Conservation (phyloP, 1,284 basidiomycete genomes). For the Trametes sp. region DNA sequence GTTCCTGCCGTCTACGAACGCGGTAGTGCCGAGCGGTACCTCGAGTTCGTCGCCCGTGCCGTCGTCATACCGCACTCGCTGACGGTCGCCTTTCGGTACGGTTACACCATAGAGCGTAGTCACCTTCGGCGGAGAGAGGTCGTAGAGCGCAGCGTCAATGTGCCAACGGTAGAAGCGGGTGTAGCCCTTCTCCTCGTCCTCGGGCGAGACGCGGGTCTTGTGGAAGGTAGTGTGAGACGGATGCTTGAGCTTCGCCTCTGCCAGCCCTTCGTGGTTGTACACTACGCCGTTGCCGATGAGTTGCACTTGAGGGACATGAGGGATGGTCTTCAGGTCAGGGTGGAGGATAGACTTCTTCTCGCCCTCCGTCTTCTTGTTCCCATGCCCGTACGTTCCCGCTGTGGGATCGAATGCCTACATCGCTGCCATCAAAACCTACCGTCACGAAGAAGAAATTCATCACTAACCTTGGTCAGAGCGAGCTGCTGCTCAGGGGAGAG, state of each 20-base stretch:
- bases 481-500: slow-evolving; percentile 86
- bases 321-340: slow-evolving; percentile 88
- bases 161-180: slow-evolving; percentile 95
- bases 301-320: slow-evolving; percentile 85
- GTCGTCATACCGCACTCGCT: slow-evolving; percentile 87
- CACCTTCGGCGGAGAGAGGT: slow-evolving; percentile 86
- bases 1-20: slow-evolving; percentile 80
- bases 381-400: slow-evolving; percentile 81
- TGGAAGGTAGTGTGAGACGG: slow-evolving; percentile 92
- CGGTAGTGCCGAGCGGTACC: slow-evolving; percentile 89
- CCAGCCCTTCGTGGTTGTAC: slow-evolving; percentile 81
- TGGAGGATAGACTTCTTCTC: slow-evolving; percentile 81
- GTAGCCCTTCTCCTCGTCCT: slow-evolving; percentile 77
- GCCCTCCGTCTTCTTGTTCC: slow-evolving; percentile 81
- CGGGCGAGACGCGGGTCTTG: slow-evolving; percentile 78
- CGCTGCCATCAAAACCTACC: not conserved
- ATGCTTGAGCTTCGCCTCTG: slow-evolving; percentile 75
- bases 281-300: slow-evolving; percentile 83
- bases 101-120: slow-evolving; percentile 87
- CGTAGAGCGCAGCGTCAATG: slow-evolving; percentile 93
- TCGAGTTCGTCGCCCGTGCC: slow-evolving; percentile 84
- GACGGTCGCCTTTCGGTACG: slow-evolving; percentile 74
- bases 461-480: slow-evolving; percentile 75
- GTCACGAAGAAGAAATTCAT: not conserved
- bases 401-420: slow-evolving; percentile 74